A percentile compares a stretch with the other conserved stretches of the same genome.
phyloP scores from a whole-genome alignment of 2,329 filamentous ascomycete genomes.

The Diaporthe australafricana region DNA sequence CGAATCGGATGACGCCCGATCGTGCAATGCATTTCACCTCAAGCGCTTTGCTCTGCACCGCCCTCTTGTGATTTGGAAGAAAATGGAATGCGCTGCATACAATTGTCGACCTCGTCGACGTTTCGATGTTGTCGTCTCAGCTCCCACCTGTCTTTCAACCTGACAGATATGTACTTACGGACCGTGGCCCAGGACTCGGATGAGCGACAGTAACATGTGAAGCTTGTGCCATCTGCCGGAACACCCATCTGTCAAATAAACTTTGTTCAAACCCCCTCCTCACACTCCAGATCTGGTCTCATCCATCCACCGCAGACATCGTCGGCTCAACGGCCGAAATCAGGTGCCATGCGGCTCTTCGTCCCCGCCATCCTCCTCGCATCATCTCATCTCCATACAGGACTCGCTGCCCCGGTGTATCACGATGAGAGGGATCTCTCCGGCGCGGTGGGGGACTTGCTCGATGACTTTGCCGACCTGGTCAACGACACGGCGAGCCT shows the following conservation, averaged over 20 bases:
- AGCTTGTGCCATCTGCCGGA: background rate
- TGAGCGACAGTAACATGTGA: slow-evolving; percentile 5
- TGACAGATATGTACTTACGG: background rate
- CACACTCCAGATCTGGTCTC: background rate
- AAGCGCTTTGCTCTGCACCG: slow-evolving; percentile 16
- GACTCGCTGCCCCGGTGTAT: slow-evolving; percentile 6
- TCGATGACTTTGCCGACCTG: slow-evolving; percentile 13
- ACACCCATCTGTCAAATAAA: background rate
- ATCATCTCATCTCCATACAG: background rate
- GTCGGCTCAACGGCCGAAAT: background rate
- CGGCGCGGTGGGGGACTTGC: slow-evolving; percentile 6
- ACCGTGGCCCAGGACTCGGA: background rate
- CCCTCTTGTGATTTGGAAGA: slow-evolving; percentile 18
- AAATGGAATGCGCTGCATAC: background rate
- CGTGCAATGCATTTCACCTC: slow-evolving; percentile 6
- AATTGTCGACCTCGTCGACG: background rate
- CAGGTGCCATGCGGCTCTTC: slow-evolving; percentile 29
- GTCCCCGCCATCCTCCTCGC: background rate
- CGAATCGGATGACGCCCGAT: slow-evolving; percentile 24
- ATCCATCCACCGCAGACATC: background rate
- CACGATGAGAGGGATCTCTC: slow-evolving; percentile 23
- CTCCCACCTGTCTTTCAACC: background rate
- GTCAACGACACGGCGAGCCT: slow-evolving; percentile 27
- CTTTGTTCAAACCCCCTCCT: background rate
- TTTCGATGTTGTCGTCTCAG: background rate